These are phyloP conservation scores for Gossypium laxum DNA, from an alignment of 441 rosid genomes.

Conservation along the genomic window DNA sequence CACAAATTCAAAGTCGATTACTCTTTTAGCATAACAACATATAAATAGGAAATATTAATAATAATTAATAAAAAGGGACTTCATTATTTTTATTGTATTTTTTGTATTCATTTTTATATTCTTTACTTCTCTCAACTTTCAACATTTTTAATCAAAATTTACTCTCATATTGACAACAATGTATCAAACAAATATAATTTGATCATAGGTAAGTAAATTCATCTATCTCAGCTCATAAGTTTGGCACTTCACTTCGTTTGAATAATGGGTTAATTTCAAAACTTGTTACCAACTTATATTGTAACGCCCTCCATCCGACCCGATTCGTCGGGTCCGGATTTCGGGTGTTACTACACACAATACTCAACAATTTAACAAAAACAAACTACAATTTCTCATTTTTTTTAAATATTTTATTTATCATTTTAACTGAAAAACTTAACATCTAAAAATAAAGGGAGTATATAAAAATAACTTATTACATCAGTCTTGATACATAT, in stretches of 20 bases:
- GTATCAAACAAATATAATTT: background rate
- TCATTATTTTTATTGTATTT: background rate
- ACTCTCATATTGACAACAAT: background rate
- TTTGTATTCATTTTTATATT: background rate
- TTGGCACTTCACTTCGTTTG: background rate
- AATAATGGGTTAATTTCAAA: background rate
- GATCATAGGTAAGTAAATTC: background rate
- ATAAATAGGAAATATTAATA: background rate
- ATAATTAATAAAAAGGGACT: background rate
- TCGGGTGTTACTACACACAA: no score
- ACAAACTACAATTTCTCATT: no score
- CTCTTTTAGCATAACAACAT: background rate
- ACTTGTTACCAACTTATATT: no score
- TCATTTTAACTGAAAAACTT: no score
- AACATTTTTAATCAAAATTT: background rate
- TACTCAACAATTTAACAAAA: no score
- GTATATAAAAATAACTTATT: no score
- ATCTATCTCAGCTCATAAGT: background rate
- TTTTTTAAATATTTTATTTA: no score
- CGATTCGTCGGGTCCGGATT: no score
- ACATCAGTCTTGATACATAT: no score
- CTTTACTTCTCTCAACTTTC: background rate
- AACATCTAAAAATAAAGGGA: no score
- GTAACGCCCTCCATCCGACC: no score
- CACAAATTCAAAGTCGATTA: no score